Conservation (phyloP, 2,329 filamentous ascomycete genomes). For the Pseudocercospora eumusae region DNA sequence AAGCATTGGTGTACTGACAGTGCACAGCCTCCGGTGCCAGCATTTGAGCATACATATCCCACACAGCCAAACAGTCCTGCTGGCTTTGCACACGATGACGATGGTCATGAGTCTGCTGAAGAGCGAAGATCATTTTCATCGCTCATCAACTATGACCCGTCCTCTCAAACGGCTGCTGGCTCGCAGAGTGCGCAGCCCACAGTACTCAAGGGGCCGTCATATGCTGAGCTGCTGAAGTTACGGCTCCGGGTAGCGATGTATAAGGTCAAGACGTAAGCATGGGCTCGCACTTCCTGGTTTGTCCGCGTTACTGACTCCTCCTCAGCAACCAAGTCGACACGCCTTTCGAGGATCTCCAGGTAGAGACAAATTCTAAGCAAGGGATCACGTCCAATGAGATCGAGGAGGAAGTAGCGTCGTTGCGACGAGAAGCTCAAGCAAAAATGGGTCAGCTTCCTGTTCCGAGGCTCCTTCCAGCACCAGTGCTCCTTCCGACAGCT, state of each 20-base stretch:
- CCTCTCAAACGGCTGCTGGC: conserved; percentile 40
- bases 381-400: conserved; percentile 15
- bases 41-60: conserved; percentile 27
- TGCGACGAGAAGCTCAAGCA: conserved; percentile 16
- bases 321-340: conserved; percentile 67
- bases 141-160: conserved; percentile 51
- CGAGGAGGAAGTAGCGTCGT: conserved; percentile 34
- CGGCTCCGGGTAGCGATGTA: conserved; percentile 72
- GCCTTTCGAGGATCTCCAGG: conserved; percentile 60
- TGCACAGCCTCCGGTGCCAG: conserved; percentile 15
- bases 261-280: conserved; percentile 56
- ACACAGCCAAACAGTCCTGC: conserved; percentile 35
- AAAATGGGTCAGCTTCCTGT: conserved; percentile 6
- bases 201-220: conserved; percentile 39
- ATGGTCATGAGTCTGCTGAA: conserved; percentile 32
- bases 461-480: conserved; percentile 41
- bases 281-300: not conserved
- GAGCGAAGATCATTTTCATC: conserved; percentile 50
- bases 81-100: conserved; percentile 27
- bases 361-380: conserved; percentile 13
- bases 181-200: conserved; percentile 12
- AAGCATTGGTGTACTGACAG: not conserved
- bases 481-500: conserved; percentile 43
- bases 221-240: conserved; percentile 64
- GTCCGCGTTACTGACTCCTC: not conserved